Evolutionary conservation across 1,284 basidiomycete genomes (phyloP).

Genomic region (Exobasidium cylindrosporum): DNA sequence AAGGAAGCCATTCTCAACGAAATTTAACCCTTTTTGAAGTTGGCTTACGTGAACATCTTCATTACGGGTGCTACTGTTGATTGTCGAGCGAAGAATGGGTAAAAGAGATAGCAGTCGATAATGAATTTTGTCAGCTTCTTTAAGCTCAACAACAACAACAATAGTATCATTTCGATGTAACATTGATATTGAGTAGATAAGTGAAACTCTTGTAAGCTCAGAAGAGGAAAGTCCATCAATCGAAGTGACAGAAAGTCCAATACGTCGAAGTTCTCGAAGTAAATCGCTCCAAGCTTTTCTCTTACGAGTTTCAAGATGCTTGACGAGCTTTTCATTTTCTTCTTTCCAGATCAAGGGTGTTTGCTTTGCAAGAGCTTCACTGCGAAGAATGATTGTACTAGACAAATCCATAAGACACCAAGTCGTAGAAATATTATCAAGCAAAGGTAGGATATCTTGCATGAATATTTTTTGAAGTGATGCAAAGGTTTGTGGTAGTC

Average conservation of each 20-base stretch:
- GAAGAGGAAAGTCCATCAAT: conserved; percentile 16
- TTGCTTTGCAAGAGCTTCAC: conserved; percentile 62
- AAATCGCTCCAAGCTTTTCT: conserved; percentile 87
- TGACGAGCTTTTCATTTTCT: conserved; percentile 67
- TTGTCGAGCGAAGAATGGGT: conserved; percentile 66
- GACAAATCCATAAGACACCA: conserved; percentile 65
- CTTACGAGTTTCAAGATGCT: conserved; percentile 75
- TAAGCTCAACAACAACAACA: not conserved
- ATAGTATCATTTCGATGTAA: not conserved
- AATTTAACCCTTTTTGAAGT: conserved; percentile 72
- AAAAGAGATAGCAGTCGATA: conserved; percentile 69
- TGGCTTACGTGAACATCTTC: conserved; percentile 78
- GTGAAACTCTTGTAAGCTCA: not conserved
- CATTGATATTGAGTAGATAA: not conserved
- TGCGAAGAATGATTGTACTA: conserved; percentile 70
- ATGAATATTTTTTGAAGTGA: conserved; percentile 28
- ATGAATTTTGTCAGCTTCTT: conserved; percentile 56
- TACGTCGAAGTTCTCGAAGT: conserved; percentile 78
- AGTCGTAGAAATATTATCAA: not conserved
- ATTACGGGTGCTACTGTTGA: conserved; percentile 67
- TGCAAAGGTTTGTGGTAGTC: conserved; percentile 33
- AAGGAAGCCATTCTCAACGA: conserved; percentile 69
- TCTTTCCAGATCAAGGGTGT: conserved; percentile 45
- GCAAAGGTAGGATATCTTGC: not conserved
- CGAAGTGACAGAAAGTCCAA: conserved; percentile 63